Percentiles rank a stretch among this genome's conserved stretches.
Evolutionary conservation across 2,329 filamentous ascomycete genomes (phyloP).

Genomic region (Coccinonectria pachysandricola): DNA sequence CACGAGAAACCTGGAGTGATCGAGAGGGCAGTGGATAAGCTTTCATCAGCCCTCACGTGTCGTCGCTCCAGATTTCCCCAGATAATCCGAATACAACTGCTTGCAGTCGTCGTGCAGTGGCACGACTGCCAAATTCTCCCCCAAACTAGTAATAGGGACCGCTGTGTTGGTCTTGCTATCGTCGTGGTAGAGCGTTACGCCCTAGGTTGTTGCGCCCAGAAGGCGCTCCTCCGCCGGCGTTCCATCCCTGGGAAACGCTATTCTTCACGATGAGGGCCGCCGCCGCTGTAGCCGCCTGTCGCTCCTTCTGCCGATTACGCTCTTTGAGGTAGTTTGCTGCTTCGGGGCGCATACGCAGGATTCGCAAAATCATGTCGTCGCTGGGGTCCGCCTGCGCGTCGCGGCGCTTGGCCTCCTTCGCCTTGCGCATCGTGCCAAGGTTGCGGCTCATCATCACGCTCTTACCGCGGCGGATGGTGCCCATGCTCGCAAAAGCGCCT

Average conservation of each 20-base stretch:
- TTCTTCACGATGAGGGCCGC: slow-evolving; percentile 92
- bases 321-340: slow-evolving; percentile 81
- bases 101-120: no score
- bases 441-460: slow-evolving; percentile 93
- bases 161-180: slow-evolving; percentile 23
- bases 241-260: slow-evolving; percentile 58
- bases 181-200: slow-evolving; percentile 35
- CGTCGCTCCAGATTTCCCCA: no score
- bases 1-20: no score
- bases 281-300: slow-evolving; percentile 78
- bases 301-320: slow-evolving; percentile 84
- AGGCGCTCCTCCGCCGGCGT: slow-evolving; percentile 24
- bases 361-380: slow-evolving; percentile 95
- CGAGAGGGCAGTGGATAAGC: no score
- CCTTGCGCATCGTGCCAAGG: slow-evolving; percentile 88
- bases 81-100: no score
- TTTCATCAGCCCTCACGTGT: no score
- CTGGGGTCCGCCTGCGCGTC: slow-evolving; percentile 94
- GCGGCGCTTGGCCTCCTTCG: slow-evolving; percentile 90
- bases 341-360: slow-evolving; percentile 89
- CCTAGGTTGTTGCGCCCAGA: slow-evolving; percentile 31
- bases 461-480: slow-evolving; percentile 56
- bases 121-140: no score
- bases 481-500: slow-evolving; percentile 52
- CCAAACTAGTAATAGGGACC: no score